Evolutionary conservation across 2,329 filamentous ascomycete species (phyloP), one percentile per base, ranked within the genome.

Genomic region (Apiospora malaysiana): DNA sequence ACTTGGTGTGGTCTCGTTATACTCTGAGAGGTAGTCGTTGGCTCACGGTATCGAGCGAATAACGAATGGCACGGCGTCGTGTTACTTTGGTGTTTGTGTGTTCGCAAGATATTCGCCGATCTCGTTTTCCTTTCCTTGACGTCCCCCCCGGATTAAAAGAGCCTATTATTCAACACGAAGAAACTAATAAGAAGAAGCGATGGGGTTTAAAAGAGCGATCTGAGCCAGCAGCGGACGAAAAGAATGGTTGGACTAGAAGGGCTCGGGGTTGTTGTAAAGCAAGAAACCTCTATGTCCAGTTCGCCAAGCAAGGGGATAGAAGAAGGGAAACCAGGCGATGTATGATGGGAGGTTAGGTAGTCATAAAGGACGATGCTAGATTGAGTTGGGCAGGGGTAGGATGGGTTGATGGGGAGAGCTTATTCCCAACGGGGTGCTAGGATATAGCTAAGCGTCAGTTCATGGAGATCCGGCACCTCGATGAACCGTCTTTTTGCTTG

Each of bases 211-310:
- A 84, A 81, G 83, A 86, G 81, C 77, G 82, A 83, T 87, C 87
- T 89, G 87, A 89, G 83, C 88, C 87, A 90, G 89, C 88, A 89
- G 88, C 81, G 80, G 79, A 79, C 74, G 78, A 80, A 82, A 77
- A 78, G 79, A 84, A 83, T 80, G 78, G 43, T 80, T 79, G 77
- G 76, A 75, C 73, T 73, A 76, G 77, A 80, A 80, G 73, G 76
- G 76, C 76, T 77, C 79, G 77, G 78, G 77, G 78, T 75, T 80
- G 79, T 78, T 79, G 77, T 63, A 32, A 40, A 63, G 56, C 56
- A 63, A 63, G 56, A 63, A 80, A 78, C 81, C 81, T 82, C 81
- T 84, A 84, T 82, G 80, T 82, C 82, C 82, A 83, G 80, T 80
- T 81, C 82, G 81, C 80, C 76, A 75, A 79, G 76, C 74, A 74